Percentiles rank a stretch among this genome's conserved stretches.
Conservation (phyloP, 305 asterid species). For the Salvia sclarea region DNA sequence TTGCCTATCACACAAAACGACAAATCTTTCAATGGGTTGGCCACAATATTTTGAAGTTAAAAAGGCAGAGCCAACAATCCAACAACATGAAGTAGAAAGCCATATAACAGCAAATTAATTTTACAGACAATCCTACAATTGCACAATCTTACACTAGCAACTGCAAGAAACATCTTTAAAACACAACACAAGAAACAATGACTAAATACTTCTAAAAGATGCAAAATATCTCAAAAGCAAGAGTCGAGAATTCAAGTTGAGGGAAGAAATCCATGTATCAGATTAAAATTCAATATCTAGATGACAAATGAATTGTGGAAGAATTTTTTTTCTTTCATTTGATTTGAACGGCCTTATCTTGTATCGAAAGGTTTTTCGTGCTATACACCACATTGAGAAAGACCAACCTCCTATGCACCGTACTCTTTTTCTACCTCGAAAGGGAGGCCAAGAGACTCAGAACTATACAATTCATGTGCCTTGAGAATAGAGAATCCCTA, state of each 20-base stretch:
- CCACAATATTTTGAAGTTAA: conserved; percentile 25
- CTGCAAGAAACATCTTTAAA: background rate
- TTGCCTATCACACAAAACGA: conserved; percentile 64
- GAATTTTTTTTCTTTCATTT: too few species aligned
- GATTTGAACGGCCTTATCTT: too few species aligned
- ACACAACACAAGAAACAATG: background rate
- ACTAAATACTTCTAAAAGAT: background rate
- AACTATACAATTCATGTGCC: background rate
- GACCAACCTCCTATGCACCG: too few species aligned
- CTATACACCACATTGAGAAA: too few species aligned
- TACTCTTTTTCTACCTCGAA: too few species aligned
- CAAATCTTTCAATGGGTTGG: conserved; percentile 31
- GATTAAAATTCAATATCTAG: background rate
- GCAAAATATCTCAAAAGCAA: background rate
- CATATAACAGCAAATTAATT: background rate
- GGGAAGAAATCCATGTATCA: background rate
- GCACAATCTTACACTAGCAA: conserved; percentile 4
- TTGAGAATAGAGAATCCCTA: conserved; percentile 8
- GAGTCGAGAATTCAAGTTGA: background rate
- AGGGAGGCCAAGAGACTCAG: conserved; percentile 4
- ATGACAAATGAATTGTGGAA: background rate
- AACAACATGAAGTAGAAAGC: conserved; percentile 9
- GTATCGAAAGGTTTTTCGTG: too few species aligned
- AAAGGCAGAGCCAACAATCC: conserved; percentile 3
- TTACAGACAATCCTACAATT: background rate